phyloP scores from a whole-genome alignment of 2,329 filamentous ascomycete species.

The Colletotrichum eleusines region DNA sequence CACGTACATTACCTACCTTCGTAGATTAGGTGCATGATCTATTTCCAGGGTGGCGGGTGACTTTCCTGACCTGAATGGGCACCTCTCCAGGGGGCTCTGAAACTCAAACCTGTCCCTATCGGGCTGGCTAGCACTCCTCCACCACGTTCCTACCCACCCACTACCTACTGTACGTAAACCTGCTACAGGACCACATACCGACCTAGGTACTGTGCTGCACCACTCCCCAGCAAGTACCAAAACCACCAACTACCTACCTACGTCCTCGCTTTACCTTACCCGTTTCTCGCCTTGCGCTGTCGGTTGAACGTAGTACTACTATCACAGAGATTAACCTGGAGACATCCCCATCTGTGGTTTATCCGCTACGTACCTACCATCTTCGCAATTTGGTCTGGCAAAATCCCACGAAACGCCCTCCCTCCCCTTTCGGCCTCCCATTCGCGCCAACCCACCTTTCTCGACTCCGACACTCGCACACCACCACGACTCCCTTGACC shows the following conservation, averaged over 20 bases:
- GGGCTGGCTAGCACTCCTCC: slow-evolving; percentile 33
- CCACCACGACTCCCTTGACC: slow-evolving; percentile 32
- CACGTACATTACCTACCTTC: not conserved
- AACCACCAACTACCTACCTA: not conserved
- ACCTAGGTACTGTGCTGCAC: too few species aligned
- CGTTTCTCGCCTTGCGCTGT: slow-evolving; percentile 1
- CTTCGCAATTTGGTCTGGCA: slow-evolving; percentile 35
- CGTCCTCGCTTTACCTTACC: slow-evolving; percentile 1
- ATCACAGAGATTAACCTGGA: slow-evolving; percentile 2
- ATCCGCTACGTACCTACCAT: slow-evolving; percentile 36
- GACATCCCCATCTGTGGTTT: slow-evolving; percentile 19
- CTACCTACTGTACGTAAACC: slow-evolving; percentile 28
- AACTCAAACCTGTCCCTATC: slow-evolving; percentile 41
- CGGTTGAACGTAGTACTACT: not conserved
- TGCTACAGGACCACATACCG: slow-evolving; percentile 3
- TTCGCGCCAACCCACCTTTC: slow-evolving; percentile 32
- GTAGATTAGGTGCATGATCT: not conserved
- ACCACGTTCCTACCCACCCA: slow-evolving; percentile 25
- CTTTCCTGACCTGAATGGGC: slow-evolving; percentile 21
- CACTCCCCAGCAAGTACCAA: slow-evolving; percentile 6
- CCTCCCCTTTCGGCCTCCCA: slow-evolving; percentile 33
- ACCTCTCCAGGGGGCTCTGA: slow-evolving; percentile 38
- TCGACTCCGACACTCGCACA: slow-evolving; percentile 17
- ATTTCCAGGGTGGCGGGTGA: slow-evolving; percentile 14
- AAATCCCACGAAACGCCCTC: slow-evolving; percentile 40